These are phyloP conservation scores for Diospyros lotus DNA, from an alignment of 148 eudicot species.

Conservation along the genomic window DNA sequence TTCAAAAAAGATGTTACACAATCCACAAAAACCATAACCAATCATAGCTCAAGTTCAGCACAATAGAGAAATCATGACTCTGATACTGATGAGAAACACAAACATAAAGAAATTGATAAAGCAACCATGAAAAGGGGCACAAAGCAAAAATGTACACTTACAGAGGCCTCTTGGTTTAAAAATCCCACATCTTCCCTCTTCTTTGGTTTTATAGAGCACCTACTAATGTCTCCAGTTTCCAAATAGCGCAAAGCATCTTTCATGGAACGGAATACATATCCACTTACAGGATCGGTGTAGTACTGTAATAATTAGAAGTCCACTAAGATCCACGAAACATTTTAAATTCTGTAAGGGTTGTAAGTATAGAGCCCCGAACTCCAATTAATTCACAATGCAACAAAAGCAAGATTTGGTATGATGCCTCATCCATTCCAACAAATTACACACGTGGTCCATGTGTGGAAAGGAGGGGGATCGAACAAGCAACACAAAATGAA, in stretches of 20 bases:
- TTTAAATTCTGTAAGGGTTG: neutral
- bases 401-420: neutral
- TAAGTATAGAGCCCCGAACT: neutral
- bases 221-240: conserved; percentile 54
- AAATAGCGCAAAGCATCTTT: conserved; percentile 61
- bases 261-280: conserved; percentile 64
- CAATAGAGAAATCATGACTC: too few species aligned
- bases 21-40: too few species aligned
- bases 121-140: neutral
- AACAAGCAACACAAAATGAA: neutral
- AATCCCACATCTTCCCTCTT: conserved; percentile 28
- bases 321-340: neutral
- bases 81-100: too few species aligned
- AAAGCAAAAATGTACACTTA: conserved; percentile 27
- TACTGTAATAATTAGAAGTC: conserved; percentile 27
- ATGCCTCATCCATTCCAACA: too few species aligned
- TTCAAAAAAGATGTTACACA: too few species aligned
- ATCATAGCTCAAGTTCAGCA: too few species aligned
- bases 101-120: neutral
- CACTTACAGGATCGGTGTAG: conserved; percentile 40
- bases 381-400: neutral
- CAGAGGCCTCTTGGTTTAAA: conserved; percentile 26
- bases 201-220: conserved; percentile 51
- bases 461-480: neutral
- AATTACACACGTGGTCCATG: too few species aligned